Evolutionary conservation across 2,329 filamentous ascomycete genomes (phyloP).

Genomic region (Rhexocercosporidium sp.): DNA sequence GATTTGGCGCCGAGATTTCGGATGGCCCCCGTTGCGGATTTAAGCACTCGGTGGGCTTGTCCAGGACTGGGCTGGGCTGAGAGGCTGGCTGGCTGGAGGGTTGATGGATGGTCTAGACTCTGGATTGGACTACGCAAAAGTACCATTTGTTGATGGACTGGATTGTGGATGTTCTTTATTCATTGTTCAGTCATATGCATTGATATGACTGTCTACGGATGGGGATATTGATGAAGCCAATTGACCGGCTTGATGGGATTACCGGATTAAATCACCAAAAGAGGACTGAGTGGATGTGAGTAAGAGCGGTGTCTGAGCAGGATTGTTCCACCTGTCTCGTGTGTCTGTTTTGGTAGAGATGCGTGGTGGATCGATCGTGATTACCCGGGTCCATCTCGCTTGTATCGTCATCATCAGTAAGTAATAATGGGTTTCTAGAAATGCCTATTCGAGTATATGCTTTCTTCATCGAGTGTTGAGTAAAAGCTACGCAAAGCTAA

Average conservation of each 20-base stretch:
- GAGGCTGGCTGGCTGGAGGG: background rate
- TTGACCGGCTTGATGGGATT: background rate
- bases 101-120: no score
- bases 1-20: constrained; percentile 4
- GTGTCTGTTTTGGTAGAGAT: background rate
- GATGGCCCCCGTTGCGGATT: background rate
- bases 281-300: background rate
- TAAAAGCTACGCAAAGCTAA: background rate
- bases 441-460: background rate
- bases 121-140: background rate
- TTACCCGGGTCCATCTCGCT: background rate
- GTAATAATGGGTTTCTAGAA: background rate
- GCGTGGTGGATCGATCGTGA: background rate
- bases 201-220: background rate
- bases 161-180: background rate
- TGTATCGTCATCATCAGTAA: background rate
- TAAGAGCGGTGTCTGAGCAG: background rate
- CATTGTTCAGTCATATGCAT: no score
- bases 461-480: background rate
- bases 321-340: background rate
- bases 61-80: background rate
- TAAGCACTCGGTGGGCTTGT: background rate
- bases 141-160: background rate
- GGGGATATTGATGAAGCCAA: background rate
- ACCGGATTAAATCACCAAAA: background rate